phyloP scores from a whole-genome alignment of 202 grass and related monocot genomes.

The Zizania palustris region DNA sequence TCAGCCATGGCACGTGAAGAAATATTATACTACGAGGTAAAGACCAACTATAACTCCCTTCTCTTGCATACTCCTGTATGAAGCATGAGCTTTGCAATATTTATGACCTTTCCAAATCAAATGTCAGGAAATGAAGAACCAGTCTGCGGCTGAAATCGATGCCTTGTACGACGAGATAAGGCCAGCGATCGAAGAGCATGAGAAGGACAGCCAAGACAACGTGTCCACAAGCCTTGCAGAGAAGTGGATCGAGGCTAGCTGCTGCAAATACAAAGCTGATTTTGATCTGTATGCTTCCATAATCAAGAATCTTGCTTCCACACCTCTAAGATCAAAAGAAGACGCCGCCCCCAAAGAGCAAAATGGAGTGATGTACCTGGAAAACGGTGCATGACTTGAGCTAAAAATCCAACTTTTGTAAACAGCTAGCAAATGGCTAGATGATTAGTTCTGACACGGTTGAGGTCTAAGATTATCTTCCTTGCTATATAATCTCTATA shows the following conservation, averaged over 20 bases:
- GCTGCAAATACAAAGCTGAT: constrained; percentile 87
- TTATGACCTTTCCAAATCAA: background rate
- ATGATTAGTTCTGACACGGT: background rate
- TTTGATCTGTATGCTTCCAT: constrained; percentile 81
- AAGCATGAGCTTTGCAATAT: constrained; percentile 1
- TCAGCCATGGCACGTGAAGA: constrained; percentile 68
- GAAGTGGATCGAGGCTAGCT: constrained; percentile 92
- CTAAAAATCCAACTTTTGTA: background rate
- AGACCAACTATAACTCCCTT: background rate
- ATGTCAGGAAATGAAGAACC: constrained; percentile 71
- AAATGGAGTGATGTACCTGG: constrained; percentile 60
- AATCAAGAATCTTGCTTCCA: constrained; percentile 65
- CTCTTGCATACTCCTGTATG: background rate
- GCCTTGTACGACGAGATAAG: constrained; percentile 87
- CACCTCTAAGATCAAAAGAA: constrained; percentile 48
- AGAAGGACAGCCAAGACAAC: constrained; percentile 89
- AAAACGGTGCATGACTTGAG: constrained; percentile 64
- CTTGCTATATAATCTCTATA: too few relatives aligned
- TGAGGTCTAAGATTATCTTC: background rate
- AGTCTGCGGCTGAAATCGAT: constrained; percentile 58
- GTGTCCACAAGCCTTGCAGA: constrained; percentile 85
- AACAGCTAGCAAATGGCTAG: background rate
- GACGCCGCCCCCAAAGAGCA: constrained; percentile 37
- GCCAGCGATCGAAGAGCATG: constrained; percentile 86
- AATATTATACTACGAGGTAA: constrained; percentile 84